A percentile compares a stretch with the other conserved stretches of the same genome.
phyloP scores from a whole-genome alignment of 306 rosid genomes.

The Gleditsia sinensis region DNA sequence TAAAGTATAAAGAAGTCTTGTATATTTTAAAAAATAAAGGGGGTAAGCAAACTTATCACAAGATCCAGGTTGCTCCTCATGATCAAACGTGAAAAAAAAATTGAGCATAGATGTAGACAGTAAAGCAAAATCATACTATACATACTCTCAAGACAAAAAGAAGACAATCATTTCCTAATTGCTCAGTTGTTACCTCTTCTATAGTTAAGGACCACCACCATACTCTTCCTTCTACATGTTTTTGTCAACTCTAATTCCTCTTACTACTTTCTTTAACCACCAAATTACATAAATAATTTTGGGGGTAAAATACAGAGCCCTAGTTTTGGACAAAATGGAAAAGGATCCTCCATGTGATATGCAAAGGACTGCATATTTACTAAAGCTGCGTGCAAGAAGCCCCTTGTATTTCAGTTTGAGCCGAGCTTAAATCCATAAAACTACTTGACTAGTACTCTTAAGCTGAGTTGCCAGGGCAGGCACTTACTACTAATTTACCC shows the following conservation, averaged over 20 bases:
- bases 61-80: background rate
- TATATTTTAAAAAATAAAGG: too few relatives aligned
- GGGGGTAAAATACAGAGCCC: background rate
- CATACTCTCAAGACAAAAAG: background rate
- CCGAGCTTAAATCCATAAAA: background rate
- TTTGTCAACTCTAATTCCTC: background rate
- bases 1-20: too few relatives aligned
- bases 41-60: too few relatives aligned
- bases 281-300: background rate
- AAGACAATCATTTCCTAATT: background rate
- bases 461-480: background rate
- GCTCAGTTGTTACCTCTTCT: background rate
- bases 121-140: background rate
- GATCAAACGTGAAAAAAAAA: background rate
- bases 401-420: background rate
- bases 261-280: background rate
- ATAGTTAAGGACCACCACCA: too few relatives aligned
- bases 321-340: background rate
- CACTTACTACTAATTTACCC: background rate
- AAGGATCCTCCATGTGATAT: background rate
- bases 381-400: background rate
- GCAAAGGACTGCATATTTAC: background rate
- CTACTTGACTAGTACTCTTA: background rate
- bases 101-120: background rate
- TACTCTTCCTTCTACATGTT: background rate